Conservation (phyloP, 768 basidiomycete genomes). For the Boletus vinaceobasis region DNA sequence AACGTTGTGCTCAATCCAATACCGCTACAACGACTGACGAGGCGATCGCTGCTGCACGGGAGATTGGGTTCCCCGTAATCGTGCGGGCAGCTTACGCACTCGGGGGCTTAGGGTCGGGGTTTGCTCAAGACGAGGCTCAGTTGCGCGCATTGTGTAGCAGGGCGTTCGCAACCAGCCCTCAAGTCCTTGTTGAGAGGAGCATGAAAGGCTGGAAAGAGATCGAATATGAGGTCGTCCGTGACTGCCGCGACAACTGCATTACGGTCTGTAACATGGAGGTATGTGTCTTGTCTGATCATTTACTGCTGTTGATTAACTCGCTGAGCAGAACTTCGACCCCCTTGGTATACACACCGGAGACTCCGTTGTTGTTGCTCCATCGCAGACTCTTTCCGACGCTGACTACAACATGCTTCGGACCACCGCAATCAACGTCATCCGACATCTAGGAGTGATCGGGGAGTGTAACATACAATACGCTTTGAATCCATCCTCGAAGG, state of each 20-base stretch:
- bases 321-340: conserved; percentile 90
- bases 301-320: background rate
- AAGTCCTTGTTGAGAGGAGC: conserved; percentile 97
- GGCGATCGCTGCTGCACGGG: conserved; percentile 73
- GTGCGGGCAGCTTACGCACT: conserved; percentile 96
- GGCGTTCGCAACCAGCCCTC: conserved; percentile 96
- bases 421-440: conserved; percentile 96
- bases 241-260: conserved; percentile 98
- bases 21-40: conserved; percentile 87
- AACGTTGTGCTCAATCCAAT: conserved; percentile 87
- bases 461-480: conserved; percentile 99
- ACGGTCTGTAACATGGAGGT: conserved; percentile 99
- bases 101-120: conserved; percentile 93
- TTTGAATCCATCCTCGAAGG: conserved; percentile 88
- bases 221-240: conserved; percentile 97
- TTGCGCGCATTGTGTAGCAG: conserved; percentile 84
- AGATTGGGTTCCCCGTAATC: conserved; percentile 94
- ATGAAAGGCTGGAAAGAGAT: conserved; percentile 99
- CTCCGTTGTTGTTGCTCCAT: conserved; percentile 96
- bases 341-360: conserved; percentile 98
- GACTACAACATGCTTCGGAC: conserved; percentile 99
- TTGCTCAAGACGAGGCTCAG: conserved; percentile 92
- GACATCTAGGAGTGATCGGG: conserved; percentile 96
- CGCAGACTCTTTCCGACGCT: conserved; percentile 97
- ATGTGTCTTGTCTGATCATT: conserved; percentile 23